phyloP scores from a whole-genome alignment of 2,329 filamentous ascomycete species.

The Ophiostoma australiae region DNA sequence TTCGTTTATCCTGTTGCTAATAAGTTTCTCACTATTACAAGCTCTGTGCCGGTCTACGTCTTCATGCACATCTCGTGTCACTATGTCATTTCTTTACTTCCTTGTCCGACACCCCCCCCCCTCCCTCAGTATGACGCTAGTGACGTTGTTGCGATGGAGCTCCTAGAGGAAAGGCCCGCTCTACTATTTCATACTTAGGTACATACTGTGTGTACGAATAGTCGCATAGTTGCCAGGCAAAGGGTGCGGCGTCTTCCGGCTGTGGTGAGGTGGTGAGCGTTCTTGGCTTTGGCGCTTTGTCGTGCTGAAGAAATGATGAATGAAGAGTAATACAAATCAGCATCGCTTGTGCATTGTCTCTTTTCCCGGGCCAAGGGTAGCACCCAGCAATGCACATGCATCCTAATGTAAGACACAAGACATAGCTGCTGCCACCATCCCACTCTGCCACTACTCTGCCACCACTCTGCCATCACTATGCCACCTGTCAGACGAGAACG shows the following conservation, averaged over 20 bases:
- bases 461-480: background rate
- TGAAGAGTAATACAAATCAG: background rate
- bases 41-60: background rate
- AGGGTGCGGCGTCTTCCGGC: background rate
- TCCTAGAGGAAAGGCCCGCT: slow-evolving; percentile 6
- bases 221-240: background rate
- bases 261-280: background rate
- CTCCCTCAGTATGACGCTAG: slow-evolving; percentile 6
- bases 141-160: slow-evolving; percentile 9
- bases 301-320: background rate
- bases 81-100: background rate
- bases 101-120: background rate
- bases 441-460: background rate
- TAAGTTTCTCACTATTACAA: background rate
- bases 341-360: background rate
- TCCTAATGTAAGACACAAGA: background rate
- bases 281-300: background rate
- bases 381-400: background rate
- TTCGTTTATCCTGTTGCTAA: slow-evolving; percentile 1
- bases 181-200: background rate
- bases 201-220: background rate
- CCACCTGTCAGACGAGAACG: background rate
- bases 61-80: background rate
- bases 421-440: background rate
- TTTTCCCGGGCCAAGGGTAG: background rate